Percentiles rank a stretch among this genome's conserved stretches.
phyloP scores from a whole-genome alignment of 257 asterid genomes.

The Plantago ovata region DNA sequence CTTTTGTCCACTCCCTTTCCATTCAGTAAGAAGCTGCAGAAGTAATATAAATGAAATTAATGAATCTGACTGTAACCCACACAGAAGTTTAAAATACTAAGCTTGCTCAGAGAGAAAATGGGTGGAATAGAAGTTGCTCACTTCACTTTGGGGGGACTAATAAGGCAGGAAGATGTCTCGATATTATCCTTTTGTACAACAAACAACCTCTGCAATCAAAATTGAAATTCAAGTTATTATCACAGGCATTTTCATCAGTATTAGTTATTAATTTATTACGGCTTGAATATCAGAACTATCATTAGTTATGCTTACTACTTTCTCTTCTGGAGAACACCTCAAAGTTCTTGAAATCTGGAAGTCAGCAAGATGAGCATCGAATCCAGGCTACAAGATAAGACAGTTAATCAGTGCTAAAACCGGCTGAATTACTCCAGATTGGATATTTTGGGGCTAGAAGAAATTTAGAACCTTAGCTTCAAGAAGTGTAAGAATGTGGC shows the following conservation, averaged over 20 bases:
- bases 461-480: conserved; percentile 58
- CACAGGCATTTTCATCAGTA: too few species aligned
- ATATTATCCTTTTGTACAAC: conserved; percentile 55
- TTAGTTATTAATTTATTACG: too few species aligned
- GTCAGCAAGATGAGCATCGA: conserved; percentile 59
- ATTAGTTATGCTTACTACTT: conserved; percentile 49
- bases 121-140: conserved; percentile 29
- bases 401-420: conserved; percentile 9
- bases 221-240: not conserved
- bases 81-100: not conserved
- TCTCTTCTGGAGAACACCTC: conserved; percentile 44
- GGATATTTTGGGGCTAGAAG: conserved; percentile 16
- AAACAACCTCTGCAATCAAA: conserved; percentile 63
- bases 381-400: conserved; percentile 62
- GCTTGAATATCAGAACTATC: conserved; percentile 15
- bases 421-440: conserved; percentile 8
- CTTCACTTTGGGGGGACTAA: conserved; percentile 75
- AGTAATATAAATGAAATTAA: conserved; percentile 18
- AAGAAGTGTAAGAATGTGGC: conserved; percentile 49
- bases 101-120: conserved; percentile 2
- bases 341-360: conserved; percentile 53
- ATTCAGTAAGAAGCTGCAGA: conserved; percentile 78
- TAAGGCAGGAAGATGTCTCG: conserved; percentile 72
- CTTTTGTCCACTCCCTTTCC: conserved; percentile 72
- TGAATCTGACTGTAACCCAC: conserved; percentile 12